A percentile compares a stretch with the other conserved stretches of the same genome.
Evolutionary conservation across 1,139 yeast species (phyloP).

Genomic region (Pichia sp.): DNA sequence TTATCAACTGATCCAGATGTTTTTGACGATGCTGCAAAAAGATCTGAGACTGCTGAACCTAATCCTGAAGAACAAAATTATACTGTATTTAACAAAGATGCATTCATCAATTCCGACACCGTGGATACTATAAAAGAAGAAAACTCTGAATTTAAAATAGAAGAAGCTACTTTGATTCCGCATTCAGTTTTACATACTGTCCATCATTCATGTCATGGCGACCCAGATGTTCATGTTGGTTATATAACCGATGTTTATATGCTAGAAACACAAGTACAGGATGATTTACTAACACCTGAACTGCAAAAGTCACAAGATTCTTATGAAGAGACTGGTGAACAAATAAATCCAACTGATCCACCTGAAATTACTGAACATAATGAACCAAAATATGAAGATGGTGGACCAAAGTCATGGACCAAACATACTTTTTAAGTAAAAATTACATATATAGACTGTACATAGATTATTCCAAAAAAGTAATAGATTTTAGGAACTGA

Average conservation of each 20-base stretch:
- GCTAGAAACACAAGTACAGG: slow-evolving; percentile 3
- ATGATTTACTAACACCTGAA: slow-evolving; percentile 1
- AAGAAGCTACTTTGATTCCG: slow-evolving; percentile 15
- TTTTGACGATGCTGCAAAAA: slow-evolving; percentile 6
- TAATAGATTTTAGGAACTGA: background rate
- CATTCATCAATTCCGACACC: too few relatives aligned
- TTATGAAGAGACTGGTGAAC: background rate
- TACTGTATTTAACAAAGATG: too few relatives aligned
- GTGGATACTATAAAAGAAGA: background rate
- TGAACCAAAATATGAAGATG: background rate
- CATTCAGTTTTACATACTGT: slow-evolving; percentile 15
- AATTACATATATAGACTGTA: background rate
- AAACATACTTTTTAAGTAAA: slow-evolving; percentile 9
- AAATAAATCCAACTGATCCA: background rate
- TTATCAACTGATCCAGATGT: slow-evolving; percentile 13
- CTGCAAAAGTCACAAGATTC: background rate
- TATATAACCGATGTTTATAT: slow-evolving; percentile 11
- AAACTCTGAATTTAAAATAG: slow-evolving; percentile 8
- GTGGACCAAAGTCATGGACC: slow-evolving; percentile 10
- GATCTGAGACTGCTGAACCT: background rate
- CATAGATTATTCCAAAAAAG: background rate
- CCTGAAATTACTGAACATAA: background rate
- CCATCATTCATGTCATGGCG: slow-evolving; percentile 16
- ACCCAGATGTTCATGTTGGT: slow-evolving; percentile 17
- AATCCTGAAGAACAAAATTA: too few relatives aligned